phyloP scores from a whole-genome alignment of 73 alveolate genomes.

The Breviolum minutum region DNA sequence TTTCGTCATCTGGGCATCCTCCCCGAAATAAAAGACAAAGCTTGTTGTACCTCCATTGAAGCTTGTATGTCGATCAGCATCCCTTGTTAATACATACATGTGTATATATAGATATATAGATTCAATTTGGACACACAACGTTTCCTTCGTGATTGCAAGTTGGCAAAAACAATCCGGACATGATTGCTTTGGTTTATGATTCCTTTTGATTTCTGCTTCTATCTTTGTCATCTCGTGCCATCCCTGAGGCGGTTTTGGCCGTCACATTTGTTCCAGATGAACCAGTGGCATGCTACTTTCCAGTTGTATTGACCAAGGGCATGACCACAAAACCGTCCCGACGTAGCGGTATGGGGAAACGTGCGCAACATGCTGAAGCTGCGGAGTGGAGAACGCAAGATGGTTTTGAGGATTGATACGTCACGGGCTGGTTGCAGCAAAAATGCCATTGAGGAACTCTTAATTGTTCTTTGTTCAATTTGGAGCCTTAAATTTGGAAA shows the following conservation, averaged over 20 bases:
- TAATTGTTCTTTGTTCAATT: no score
- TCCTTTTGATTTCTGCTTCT: neutral
- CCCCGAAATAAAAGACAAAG: neutral
- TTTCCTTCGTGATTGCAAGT: no score
- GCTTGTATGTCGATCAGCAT: no score
- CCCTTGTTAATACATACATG: no score
- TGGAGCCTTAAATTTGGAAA: no score
- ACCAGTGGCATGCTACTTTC: neutral
- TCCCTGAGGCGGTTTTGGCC: conserved; percentile 1
- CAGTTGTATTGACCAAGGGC: neutral
- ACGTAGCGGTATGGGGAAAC: neutral
- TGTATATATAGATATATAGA: no score
- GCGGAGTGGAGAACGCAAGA: neutral
- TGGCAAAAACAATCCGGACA: no score
- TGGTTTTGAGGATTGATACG: no score
- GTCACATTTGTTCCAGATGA: neutral
- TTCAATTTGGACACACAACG: no score
- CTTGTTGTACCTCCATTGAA: neutral
- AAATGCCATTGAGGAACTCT: no score
- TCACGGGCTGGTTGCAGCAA: no score
- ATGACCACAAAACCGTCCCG: neutral
- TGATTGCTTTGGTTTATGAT: neutral
- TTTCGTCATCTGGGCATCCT: no score
- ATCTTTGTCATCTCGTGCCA: neutral
- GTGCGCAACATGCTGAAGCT: neutral